Conservation (phyloP, 2,329 filamentous ascomycete species). For the Penicillium aurantiogriseum region DNA sequence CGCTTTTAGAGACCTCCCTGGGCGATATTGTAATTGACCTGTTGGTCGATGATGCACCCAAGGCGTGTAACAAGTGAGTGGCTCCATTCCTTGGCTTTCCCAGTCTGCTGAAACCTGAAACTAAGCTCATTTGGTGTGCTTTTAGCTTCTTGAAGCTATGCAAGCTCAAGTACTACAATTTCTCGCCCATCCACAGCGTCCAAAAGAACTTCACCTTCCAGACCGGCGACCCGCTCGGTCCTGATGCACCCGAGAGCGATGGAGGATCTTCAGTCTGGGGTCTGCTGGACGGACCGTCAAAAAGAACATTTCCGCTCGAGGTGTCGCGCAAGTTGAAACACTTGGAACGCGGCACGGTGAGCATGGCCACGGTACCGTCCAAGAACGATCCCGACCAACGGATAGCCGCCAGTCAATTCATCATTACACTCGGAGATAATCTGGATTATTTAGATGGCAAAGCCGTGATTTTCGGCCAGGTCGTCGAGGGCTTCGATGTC, state of each 20-base stretch:
- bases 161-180: slow-evolving; percentile 99
- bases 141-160: slow-evolving; percentile 93
- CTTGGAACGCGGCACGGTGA: slow-evolving; percentile 83
- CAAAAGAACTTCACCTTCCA: slow-evolving; percentile 97
- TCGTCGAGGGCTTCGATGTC: slow-evolving; percentile 92
- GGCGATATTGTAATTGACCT: slow-evolving; percentile 96
- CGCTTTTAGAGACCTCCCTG: slow-evolving; percentile 85
- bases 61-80: slow-evolving; percentile 89
- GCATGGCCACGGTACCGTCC: slow-evolving; percentile 89
- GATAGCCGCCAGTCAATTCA: slow-evolving; percentile 86
- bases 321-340: slow-evolving; percentile 88
- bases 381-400: slow-evolving; percentile 75
- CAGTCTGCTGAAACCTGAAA: slow-evolving; percentile 55
- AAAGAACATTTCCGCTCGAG: slow-evolving; percentile 77
- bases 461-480: slow-evolving; percentile 90
- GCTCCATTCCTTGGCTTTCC: slow-evolving; percentile 7
- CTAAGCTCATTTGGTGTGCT: slow-evolving; percentile 49
- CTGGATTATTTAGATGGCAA: slow-evolving; percentile 90
- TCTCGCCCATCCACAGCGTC: slow-evolving; percentile 84
- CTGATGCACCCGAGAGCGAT: slow-evolving; percentile 78
- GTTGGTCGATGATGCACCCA: slow-evolving; percentile 82
- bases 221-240: slow-evolving; percentile 89
- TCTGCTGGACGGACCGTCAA: slow-evolving; percentile 65
- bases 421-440: slow-evolving; percentile 85
- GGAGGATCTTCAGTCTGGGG: slow-evolving; percentile 95